Evolutionary conservation across 2,329 filamentous ascomycete species (phyloP), one percentile per base, ranked within the genome.

Genomic region (Penicillium sp.): DNA sequence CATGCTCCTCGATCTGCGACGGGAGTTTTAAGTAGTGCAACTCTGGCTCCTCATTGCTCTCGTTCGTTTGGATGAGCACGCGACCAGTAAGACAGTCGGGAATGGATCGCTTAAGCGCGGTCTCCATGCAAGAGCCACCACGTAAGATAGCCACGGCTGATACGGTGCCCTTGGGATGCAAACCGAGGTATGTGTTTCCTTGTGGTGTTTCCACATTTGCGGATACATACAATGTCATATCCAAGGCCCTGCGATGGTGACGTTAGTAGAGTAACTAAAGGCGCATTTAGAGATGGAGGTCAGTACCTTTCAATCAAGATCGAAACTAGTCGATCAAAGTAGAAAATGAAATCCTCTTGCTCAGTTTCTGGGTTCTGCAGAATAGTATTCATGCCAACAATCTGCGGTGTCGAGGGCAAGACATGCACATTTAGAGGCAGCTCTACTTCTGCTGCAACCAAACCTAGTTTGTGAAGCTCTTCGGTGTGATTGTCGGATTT

Each of bases 261-360:
- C 24, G 16, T 52, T 60, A 47, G 61, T 56, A 39, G 45, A 43
- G 11, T 3, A 37, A 38, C 2, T 5, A 37, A 20, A n/a, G 38
- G 5, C 4, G 29, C 20, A n/a, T 22, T 4, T 11, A 4, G 29
- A 20, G n/a, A 31, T 13, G 8, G 3, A 24, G 11, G 2, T 7
- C 16, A 20, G 51, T 76, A 82, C 69, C 77, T 82, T 73, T 97
- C 93, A 45, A 97, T 84, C 26, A 97, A 80, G 50, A 97, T 79
- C n/a, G 89, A 85, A 2, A 90, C 86, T 37, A 97, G 79, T 37
- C 94, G 85, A 74, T 99, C 92, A 73, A 97, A 97, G 75, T 97
- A 97, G 75, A 97, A 97, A 60, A 96, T 90, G 71, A 97, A 97
- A 66, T 97, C 92, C 70, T 96, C 93, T 40, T 90, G 83, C 7